phyloP scores from a whole-genome alignment of 2,329 filamentous ascomycete genomes.

The Aspergillus sp. region DNA sequence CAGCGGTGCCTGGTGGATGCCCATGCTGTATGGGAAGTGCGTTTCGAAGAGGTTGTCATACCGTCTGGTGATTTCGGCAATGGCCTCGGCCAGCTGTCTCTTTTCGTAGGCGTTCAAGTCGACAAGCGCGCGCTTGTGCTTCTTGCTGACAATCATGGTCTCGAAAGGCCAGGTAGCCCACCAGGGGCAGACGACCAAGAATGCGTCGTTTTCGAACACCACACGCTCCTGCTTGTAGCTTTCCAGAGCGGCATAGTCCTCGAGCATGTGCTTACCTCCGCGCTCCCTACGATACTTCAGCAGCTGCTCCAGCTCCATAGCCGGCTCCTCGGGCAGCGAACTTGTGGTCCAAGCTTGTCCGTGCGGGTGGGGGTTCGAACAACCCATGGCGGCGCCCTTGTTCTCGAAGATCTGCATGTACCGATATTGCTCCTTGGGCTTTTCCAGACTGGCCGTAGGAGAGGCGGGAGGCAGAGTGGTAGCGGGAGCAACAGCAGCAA shows the following conservation, averaged over 20 bases:
- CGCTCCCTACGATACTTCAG: constrained; percentile 71
- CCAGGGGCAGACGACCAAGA: constrained; percentile 89
- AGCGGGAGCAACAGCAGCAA: constrained; percentile 45
- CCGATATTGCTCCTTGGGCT: constrained; percentile 71
- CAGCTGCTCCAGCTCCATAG: constrained; percentile 72
- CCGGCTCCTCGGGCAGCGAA: constrained; percentile 82
- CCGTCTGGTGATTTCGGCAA: constrained; percentile 81
- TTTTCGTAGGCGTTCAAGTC: constrained; percentile 72
- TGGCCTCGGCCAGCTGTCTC: constrained; percentile 69
- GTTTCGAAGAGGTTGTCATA: constrained; percentile 98
- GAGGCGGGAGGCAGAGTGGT: constrained; percentile 45
- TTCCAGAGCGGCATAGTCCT: constrained; percentile 83
- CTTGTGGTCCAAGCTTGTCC: constrained; percentile 96
- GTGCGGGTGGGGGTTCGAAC: constrained; percentile 96
- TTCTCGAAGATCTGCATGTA: constrained; percentile 99
- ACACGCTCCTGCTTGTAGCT: constrained; percentile 75
- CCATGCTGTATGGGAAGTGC: constrained; percentile 94
- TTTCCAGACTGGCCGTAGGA: constrained; percentile 39
- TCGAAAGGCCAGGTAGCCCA: constrained; percentile 99
- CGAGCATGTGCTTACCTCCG: constrained; percentile 69
- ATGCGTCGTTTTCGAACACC: constrained; percentile 80
- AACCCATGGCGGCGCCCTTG: constrained; percentile 96
- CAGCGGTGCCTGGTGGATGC: constrained; percentile 90
- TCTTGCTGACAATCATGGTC: constrained; percentile 80
- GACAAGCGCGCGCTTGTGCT: constrained; percentile 77